These are phyloP conservation scores for Sapria himalayana DNA, from an alignment of 345 rosid species.

Conservation along the genomic window DNA sequence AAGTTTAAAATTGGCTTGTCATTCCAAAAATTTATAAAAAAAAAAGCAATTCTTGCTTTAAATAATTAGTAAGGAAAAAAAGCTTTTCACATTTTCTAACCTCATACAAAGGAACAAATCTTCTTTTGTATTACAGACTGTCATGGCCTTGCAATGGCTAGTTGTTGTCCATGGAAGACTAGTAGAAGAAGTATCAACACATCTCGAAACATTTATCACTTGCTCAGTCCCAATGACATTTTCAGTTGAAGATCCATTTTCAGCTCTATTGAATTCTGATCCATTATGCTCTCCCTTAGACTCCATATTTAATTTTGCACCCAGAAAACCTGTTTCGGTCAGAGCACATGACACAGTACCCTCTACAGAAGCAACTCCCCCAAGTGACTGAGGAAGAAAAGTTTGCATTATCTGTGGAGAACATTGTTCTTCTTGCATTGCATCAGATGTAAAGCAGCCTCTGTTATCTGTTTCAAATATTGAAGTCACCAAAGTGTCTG, in stretches of 20 bases:
- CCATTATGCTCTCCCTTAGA: constrained; percentile 10
- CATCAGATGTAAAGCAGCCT: constrained; percentile 3
- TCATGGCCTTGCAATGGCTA: too few species aligned
- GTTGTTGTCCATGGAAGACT: constrained; percentile 9
- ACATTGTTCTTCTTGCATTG: constrained; percentile 5
- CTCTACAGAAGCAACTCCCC: constrained; percentile 7
- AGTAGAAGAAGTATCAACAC: constrained; percentile 9
- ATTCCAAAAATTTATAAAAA: too few species aligned
- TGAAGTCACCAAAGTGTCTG: constrained; percentile 11
- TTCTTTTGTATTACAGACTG: too few species aligned
- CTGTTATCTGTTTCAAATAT: constrained; percentile 11
- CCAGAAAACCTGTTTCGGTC: constrained; percentile 9
- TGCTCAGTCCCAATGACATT: constrained; percentile 7
- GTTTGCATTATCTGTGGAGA: constrained; percentile 6
- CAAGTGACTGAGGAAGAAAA: constrained; percentile 8
- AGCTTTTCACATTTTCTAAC: constrained; percentile 14
- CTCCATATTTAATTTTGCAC: constrained; percentile 7
- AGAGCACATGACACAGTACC: constrained; percentile 7
- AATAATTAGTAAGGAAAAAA: too few species aligned
- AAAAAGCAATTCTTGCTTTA: too few species aligned
- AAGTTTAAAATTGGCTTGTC: too few species aligned
- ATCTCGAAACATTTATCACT: constrained; percentile 6
- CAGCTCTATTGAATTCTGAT: constrained; percentile 9
- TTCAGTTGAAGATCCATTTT: constrained; percentile 9
- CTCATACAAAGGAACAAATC: constrained; percentile 17